phyloP scores from a whole-genome alignment of 2,329 filamentous ascomycete species.

The Parafenestella ontariensis region DNA sequence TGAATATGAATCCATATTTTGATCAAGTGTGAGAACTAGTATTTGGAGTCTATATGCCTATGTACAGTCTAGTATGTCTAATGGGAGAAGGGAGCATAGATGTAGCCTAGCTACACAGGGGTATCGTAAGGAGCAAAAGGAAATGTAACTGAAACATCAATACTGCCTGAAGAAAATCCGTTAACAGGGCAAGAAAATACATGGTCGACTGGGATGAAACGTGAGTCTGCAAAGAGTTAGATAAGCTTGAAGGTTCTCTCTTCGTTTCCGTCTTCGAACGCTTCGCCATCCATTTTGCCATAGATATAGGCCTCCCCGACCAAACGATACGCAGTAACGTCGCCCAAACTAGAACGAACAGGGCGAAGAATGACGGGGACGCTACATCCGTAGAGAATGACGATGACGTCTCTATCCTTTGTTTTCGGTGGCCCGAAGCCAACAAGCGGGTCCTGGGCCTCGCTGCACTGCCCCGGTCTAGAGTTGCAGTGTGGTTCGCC shows the following conservation, averaged over 20 bases:
- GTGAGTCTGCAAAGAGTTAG: not conserved
- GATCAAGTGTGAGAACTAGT: no score
- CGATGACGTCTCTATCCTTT: conserved; percentile 2
- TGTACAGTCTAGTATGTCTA: no score
- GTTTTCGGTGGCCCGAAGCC: conserved; percentile 8
- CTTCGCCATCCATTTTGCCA: not conserved
- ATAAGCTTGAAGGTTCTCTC: not conserved
- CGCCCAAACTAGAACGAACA: not conserved
- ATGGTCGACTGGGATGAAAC: no score
- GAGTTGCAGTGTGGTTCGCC: not conserved
- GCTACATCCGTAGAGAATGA: conserved; percentile 13
- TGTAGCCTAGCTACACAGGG: no score
- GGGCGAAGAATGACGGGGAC: conserved; percentile 11
- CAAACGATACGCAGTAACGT: not conserved
- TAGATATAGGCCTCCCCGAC: not conserved
- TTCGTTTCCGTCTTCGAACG: not conserved
- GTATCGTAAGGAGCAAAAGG: no score
- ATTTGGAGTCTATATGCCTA: no score
- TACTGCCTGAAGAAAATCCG: no score
- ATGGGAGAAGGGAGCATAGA: no score
- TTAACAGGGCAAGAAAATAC: no score
- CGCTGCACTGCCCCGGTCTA: not conserved
- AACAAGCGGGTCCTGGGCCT: conserved; percentile 1
- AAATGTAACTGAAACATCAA: no score
- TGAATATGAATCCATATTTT: no score